Base-by-base conservation (phyloP, 306 rosid genomes). In the Pterocarpus macrocarpus region DNA sequence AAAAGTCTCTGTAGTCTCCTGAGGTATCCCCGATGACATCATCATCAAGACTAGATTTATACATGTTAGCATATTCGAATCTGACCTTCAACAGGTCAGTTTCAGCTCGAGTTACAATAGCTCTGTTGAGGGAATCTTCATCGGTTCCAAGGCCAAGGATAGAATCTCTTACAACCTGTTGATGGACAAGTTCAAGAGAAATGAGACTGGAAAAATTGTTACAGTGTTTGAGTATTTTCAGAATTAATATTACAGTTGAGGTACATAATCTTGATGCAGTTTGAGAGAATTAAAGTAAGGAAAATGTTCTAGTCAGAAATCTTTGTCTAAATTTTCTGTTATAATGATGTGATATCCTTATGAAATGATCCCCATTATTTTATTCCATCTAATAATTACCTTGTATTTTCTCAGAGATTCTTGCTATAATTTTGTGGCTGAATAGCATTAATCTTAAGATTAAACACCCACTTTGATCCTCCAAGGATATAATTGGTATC, bases 131-230 rank as follows among this genome's bases (percentile, higher is more conserved):
- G 0, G 97, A 87, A 58, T 88, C 97, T 86, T 96, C 99, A 66
- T 93, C 98, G 0, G 99, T 96, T 80, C 99, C 99, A 0, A 93
- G 53, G 76, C 99, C 99, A 39, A 85, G 45, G 28, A 88, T 70
- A 2, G 99, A 87, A 61, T 87, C 91, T 55, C 89, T 86, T 28
- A 93, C 73, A 30, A 96, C 98, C 99, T 96, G 88, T 77, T 17
- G 16, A 61, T 55, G 39, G 70, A 70, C 53, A 71, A 80, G 76
- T 57, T 33, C 71, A 81, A 49, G 33, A 28, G 4, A 11, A 45
- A 2, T 33, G 15, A 64, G 43, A 55, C 8, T 39, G 15, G 15
- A 80, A 69, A 14, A 52, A 13, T 5, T 0, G 7, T 65, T 14
- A 41, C 10, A 28, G 32, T 50, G 38, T 36, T 36, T 28, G 58